Evolutionary conservation across 1,139 yeast species (phyloP).

Genomic region (Nakaseomyces uthaithaninus): DNA sequence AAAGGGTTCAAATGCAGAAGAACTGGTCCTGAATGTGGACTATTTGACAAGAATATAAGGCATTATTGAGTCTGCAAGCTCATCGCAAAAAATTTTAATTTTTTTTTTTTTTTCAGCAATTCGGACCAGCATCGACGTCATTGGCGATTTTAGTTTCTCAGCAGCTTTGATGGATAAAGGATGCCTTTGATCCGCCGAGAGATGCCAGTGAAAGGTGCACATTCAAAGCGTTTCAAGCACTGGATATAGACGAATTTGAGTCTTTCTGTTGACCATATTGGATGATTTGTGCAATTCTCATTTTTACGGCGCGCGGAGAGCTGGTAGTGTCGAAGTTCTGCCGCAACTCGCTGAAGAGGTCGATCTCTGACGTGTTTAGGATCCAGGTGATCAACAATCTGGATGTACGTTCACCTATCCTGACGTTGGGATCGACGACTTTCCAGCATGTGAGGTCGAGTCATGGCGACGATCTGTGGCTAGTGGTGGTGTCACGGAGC

Average conservation of each 20-base stretch:
- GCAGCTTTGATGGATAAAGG: too few relatives aligned
- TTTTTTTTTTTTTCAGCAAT: neutral
- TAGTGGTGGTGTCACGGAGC: constrained; percentile 80
- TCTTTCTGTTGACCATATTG: neutral
- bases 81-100: constrained; percentile 2
- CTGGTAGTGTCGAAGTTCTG: constrained; percentile 71
- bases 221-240: too few relatives aligned
- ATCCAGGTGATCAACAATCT: constrained; percentile 73
- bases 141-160: constrained; percentile 4
- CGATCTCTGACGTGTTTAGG: constrained; percentile 82
- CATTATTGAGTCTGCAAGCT: too few relatives aligned
- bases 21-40: too few relatives aligned
- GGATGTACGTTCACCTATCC: constrained; percentile 65
- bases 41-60: too few relatives aligned
- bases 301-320: constrained; percentile 77
- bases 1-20: too few relatives aligned
- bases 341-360: constrained; percentile 59
- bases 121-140: neutral
- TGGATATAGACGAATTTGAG: neutral
- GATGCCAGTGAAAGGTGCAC: too few relatives aligned
- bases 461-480: constrained; percentile 47
- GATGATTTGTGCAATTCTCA: constrained; percentile 75
- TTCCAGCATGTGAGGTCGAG: constrained; percentile 68
- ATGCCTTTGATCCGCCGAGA: too few relatives aligned
- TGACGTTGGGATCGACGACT: constrained; percentile 88